Conservation (phyloP, 768 basidiomycete species). For the Kwoniella sp. region DNA sequence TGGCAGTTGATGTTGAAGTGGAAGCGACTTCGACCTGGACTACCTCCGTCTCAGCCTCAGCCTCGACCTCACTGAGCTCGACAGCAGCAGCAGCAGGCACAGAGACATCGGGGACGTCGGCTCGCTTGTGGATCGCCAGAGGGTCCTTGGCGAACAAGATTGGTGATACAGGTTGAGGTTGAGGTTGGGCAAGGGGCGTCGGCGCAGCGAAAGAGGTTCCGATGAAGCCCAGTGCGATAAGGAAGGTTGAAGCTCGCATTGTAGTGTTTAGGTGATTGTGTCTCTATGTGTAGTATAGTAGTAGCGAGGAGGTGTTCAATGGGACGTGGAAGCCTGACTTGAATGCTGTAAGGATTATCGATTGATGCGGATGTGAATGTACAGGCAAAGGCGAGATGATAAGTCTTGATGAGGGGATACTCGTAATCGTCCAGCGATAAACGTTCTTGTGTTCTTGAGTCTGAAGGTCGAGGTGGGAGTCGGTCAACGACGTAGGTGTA, state of each 20-base stretch:
- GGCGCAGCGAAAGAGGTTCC: conserved; percentile 22
- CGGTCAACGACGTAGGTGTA: neutral
- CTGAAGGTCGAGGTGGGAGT: neutral
- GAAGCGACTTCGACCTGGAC: conserved; percentile 20
- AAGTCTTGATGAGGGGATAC: neutral
- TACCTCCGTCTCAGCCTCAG: conserved; percentile 3
- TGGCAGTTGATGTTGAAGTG: neutral
- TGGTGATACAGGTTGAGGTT: neutral
- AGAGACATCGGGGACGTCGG: conserved; percentile 3
- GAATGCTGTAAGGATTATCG: too few relatives aligned
- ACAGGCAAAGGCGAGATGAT: too few relatives aligned
- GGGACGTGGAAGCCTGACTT: too few relatives aligned
- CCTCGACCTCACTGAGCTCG: conserved; percentile 2
- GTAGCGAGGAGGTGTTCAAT: too few relatives aligned
- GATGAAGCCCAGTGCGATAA: conserved; percentile 31
- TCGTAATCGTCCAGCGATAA: conserved; percentile 2
- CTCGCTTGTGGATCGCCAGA: conserved; percentile 30
- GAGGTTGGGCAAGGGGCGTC: conserved; percentile 7
- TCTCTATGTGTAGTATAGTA: too few relatives aligned
- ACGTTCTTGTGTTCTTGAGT: neutral
- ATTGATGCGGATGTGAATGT: too few relatives aligned
- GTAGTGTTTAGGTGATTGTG: conserved; percentile 3
- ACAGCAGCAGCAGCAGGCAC: neutral
- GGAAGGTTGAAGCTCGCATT: conserved; percentile 30
- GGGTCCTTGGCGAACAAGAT: conserved; percentile 35